Evolutionary conservation across 306 rosid genomes (phyloP).

Genomic region (Bauhinia variegata): DNA sequence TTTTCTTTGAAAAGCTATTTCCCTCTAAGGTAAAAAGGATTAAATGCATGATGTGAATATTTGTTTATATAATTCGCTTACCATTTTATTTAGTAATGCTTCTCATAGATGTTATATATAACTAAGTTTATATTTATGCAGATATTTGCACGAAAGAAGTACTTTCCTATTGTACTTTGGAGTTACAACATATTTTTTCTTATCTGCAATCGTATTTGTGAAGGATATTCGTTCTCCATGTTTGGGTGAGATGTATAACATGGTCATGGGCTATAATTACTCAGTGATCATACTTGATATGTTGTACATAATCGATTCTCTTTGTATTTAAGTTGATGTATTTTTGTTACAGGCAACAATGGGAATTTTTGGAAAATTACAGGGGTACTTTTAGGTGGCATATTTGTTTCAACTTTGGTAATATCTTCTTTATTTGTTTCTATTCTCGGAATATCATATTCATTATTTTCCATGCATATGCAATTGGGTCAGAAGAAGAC

Average conservation of each 20-base stretch:
- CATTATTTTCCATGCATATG: slow-evolving; percentile 6
- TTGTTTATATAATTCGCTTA: slow-evolving; percentile 26
- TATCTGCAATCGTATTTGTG: slow-evolving; percentile 81
- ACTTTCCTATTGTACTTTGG: slow-evolving; percentile 73
- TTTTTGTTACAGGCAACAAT: slow-evolving; percentile 58
- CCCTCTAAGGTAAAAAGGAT: background rate
- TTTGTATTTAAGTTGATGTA: slow-evolving; percentile 31
- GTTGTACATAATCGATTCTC: slow-evolving; percentile 17
- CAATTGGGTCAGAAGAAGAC: background rate
- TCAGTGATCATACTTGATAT: slow-evolving; percentile 10
- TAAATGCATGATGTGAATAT: background rate
- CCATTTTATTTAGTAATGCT: slow-evolving; percentile 16
- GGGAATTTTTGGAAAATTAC: slow-evolving; percentile 74
- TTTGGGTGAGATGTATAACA: slow-evolving; percentile 74
- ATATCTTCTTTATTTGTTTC: slow-evolving; percentile 27
- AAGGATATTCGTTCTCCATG: slow-evolving; percentile 80
- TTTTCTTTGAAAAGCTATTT: background rate
- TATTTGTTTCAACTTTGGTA: slow-evolving; percentile 97
- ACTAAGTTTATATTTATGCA: slow-evolving; percentile 46
- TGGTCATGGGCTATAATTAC: slow-evolving; percentile 28
- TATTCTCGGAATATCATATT: slow-evolving; percentile 21
- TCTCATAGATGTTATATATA: slow-evolving; percentile 23
- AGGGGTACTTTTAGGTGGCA: slow-evolving; percentile 98
- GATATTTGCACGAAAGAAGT: slow-evolving; percentile 68
- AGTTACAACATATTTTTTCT: slow-evolving; percentile 84